phyloP scores from a whole-genome alignment of 2,329 filamentous ascomycete genomes.

The Dendrostoma leiphaemia region DNA sequence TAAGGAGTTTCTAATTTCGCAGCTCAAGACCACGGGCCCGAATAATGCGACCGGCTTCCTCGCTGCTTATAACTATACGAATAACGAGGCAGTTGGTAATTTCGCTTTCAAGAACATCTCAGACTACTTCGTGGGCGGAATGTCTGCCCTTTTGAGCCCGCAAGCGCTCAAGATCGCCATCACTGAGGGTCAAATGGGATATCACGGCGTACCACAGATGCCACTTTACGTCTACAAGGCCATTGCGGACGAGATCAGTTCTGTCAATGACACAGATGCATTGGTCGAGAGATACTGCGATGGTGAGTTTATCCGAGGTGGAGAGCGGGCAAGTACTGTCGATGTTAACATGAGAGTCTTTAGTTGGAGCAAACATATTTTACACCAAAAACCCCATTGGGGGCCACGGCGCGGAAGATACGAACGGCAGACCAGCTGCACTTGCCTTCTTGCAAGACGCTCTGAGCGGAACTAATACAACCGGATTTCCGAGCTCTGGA shows the following conservation, averaged over 20 bases:
- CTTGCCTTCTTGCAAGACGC: slow-evolving; percentile 7
- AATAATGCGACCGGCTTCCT: slow-evolving; percentile 24
- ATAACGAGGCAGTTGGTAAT: slow-evolving; percentile 14
- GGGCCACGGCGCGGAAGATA: slow-evolving; percentile 34
- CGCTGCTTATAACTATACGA: slow-evolving; percentile 20
- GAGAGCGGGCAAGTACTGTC: no score
- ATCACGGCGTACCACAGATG: slow-evolving; percentile 40
- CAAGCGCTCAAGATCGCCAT: slow-evolving; percentile 26
- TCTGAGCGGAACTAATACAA: slow-evolving; percentile 6
- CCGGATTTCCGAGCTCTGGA: slow-evolving; percentile 6
- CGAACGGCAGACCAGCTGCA: slow-evolving; percentile 10
- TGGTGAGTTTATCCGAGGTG: slow-evolving; percentile 20
- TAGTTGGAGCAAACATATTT: slow-evolving; percentile 36
- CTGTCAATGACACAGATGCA: slow-evolving; percentile 40
- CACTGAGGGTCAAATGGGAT: slow-evolving; percentile 27
- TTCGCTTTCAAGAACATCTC: slow-evolving; percentile 27
- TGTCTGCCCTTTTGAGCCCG: slow-evolving; percentile 22
- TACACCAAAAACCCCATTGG: slow-evolving; percentile 44
- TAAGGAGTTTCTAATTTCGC: slow-evolving; percentile 23
- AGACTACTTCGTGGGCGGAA: slow-evolving; percentile 27
- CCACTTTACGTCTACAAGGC: slow-evolving; percentile 52
- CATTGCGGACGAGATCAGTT: slow-evolving; percentile 42
- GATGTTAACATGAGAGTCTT: not conserved
- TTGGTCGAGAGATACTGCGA: slow-evolving; percentile 40
- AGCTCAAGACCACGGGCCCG: slow-evolving; percentile 21